Conservation (phyloP, 2,329 filamentous ascomycete genomes). For the Teratosphaeria gauchensis region DNA sequence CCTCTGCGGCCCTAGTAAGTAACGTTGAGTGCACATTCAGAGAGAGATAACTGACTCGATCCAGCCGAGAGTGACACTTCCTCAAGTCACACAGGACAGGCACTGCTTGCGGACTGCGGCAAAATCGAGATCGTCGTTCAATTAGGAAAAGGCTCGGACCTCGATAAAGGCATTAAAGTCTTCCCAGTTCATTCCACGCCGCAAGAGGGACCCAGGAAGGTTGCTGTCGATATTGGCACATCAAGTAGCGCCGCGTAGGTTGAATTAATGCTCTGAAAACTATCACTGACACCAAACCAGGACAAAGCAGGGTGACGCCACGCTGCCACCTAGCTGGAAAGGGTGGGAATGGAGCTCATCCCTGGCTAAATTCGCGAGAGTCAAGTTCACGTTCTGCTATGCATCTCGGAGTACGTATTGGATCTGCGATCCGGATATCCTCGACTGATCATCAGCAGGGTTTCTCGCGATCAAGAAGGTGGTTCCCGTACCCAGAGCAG, state of each 20-base stretch:
- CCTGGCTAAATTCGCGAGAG: not conserved
- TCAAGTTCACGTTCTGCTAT: slow-evolving; percentile 3
- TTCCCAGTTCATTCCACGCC: not conserved
- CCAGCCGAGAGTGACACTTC: no score
- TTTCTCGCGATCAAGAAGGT: slow-evolving; percentile 2
- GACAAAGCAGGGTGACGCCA: no score
- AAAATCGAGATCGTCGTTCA: not conserved
- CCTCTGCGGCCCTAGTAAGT: not conserved
- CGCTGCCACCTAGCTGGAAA: not conserved
- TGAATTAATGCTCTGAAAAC: not conserved
- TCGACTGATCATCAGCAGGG: not conserved
- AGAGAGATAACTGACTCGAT: no score
- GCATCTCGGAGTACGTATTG: not conserved
- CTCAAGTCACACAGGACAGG: not conserved
- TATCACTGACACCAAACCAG: no score
- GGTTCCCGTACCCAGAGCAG: not conserved
- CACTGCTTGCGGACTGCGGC: not conserved
- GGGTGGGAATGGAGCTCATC: not conserved
- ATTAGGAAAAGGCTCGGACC: no score
- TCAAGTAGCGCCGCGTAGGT: not conserved
- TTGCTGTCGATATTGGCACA: no score
- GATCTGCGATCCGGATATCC: no score
- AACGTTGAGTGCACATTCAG: not conserved
- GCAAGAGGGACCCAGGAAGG: not conserved
- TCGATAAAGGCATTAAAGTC: not conserved